Evolutionary conservation across 2,329 filamentous ascomycete genomes (phyloP).

Genomic region (Microcyclosporella mali): DNA sequence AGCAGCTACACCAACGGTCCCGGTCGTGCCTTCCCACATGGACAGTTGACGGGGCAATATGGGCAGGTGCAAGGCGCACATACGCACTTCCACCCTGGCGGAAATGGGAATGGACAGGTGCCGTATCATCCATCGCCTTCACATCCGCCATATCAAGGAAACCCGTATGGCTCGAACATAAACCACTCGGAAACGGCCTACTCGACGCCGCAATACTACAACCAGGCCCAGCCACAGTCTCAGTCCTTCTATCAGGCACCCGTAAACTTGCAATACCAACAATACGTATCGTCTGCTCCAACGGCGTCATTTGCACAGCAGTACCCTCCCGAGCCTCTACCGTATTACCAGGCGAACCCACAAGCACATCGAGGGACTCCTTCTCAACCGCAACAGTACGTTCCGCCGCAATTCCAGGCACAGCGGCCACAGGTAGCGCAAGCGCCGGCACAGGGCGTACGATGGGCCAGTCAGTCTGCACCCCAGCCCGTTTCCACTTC

Average conservation of each 20-base stretch:
- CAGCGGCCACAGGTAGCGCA: not conserved
- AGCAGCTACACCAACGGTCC: conserved; percentile 5
- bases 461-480: no score
- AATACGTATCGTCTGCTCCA: conserved; percentile 13
- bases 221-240: conserved; percentile 6
- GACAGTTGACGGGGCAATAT: conserved; percentile 4
- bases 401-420: conserved; percentile 6
- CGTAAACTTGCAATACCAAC: conserved; percentile 8
- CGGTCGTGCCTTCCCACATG: conserved; percentile 4
- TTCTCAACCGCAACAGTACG: conserved; percentile 2
- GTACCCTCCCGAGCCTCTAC: conserved; percentile 18
- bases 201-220: conserved; percentile 13
- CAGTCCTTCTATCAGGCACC: conserved; percentile 15
- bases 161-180: conserved; percentile 4
- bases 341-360: conserved; percentile 13
- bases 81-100: no score
- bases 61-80: conserved; percentile 6
- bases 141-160: conserved; percentile 2
- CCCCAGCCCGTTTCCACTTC: no score
- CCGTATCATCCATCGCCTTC: not conserved
- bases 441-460: no score
- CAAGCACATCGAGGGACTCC: conserved; percentile 6
- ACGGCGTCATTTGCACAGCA: conserved; percentile 6
- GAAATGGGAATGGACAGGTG: not conserved
- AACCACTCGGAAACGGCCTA: conserved; percentile 9